Base-by-base conservation (phyloP, 1,139 yeast genomes). In the Candida gigantensis region DNA sequence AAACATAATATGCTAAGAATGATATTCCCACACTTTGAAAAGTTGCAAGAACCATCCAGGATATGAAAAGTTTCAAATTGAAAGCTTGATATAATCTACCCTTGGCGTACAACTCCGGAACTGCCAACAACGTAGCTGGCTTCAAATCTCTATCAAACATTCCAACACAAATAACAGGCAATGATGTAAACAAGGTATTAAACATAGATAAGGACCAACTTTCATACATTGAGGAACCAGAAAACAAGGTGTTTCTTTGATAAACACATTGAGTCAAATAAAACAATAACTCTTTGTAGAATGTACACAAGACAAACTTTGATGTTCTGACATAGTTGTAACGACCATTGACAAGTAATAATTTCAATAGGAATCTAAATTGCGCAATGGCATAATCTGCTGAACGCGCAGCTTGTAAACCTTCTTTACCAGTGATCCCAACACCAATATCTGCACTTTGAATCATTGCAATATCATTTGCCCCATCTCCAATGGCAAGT, bases 401-500 rank as follows among this genome's bases (percentile, higher is more conserved):
- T 0, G 96, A 77, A 49, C 98, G 71, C 0, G 98, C 96, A 0
- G 98, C 98, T 56, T 92, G 98, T 32, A 92, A 65, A 2, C 98
- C 98, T 64, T 92, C 98, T 50, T 84, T 85, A 32, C 98, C 98
- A 1, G 97, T 90, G 37, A 92, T 92, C 27, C 98, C 98, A 43
- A 92, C 81, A 15, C 99, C 99, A 40, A 92, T 90, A 61, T 92
- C 97, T 0, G 98, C 99, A 54, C 95, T 85, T 64, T 92, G 97
- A 45, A 92, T 92, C 99, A 92, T 92, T 2, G 98, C 97, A 58
- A 92, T 89, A 60, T 92, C 99, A 56, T 92, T 92, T 1, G 99
- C 98, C 50, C 99, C 99, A 64, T 92, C 99, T n/a, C 98, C 99
- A 55, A 94, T 87, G 0, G 98, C 98, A 43, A 94, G 70, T 0